Percentiles rank a stretch among this genome's conserved stretches.
These are phyloP conservation scores for Cruciata laevipes DNA, from an alignment of 257 asterid genomes.

Conservation along the genomic window DNA sequence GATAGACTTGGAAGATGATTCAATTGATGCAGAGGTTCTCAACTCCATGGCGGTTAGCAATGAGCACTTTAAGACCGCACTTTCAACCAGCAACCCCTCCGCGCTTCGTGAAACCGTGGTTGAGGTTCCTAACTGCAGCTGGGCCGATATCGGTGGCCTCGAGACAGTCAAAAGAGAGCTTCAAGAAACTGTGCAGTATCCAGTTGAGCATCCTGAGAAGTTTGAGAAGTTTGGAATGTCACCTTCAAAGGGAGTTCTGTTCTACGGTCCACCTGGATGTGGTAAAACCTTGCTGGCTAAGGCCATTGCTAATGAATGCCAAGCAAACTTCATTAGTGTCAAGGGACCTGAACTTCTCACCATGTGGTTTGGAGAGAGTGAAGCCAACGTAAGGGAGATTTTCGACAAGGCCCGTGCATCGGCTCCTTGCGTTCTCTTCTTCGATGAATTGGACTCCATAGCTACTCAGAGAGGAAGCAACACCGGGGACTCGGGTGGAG, in stretches of 20 bases:
- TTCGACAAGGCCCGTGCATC: background rate
- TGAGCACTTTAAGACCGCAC: background rate
- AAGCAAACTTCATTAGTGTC: conserved; percentile 1
- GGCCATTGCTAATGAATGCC: conserved; percentile 7
- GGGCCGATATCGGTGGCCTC: conserved; percentile 56
- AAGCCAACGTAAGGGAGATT: background rate
- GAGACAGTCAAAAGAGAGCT: conserved; percentile 46
- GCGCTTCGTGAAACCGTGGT: conserved; percentile 55
- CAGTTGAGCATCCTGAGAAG: conserved; percentile 3
- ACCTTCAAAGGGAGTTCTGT: conserved; percentile 1
- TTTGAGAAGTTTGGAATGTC: background rate
- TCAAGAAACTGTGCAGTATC: conserved; percentile 24
- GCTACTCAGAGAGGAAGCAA: background rate
- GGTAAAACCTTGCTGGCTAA: background rate
- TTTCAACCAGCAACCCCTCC: conserved; percentile 10
- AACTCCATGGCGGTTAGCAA: background rate
- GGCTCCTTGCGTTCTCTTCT: conserved; percentile 3
- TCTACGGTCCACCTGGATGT: conserved; percentile 4
- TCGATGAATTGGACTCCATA: background rate
- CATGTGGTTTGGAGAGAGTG: conserved; percentile 4
- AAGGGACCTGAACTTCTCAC: background rate
- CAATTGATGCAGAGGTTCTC: background rate
- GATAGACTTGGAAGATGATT: background rate
- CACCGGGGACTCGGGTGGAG: background rate
- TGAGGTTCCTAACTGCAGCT: conserved; percentile 47